Evolutionary conservation across 768 basidiomycete genomes (phyloP).

Genomic region (Naematelia aurantialba): DNA sequence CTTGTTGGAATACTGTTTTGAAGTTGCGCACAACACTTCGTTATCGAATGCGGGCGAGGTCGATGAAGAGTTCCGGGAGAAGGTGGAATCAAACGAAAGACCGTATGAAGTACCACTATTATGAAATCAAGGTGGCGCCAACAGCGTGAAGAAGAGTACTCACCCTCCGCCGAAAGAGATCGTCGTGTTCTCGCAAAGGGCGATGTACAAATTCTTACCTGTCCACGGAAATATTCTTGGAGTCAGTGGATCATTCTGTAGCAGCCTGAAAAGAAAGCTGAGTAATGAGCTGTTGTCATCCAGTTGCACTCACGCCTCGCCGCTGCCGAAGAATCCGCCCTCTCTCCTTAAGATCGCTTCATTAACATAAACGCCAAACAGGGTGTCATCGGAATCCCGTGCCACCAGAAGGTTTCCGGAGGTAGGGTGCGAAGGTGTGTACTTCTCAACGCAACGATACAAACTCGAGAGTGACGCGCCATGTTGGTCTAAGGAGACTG

Average conservation of each 20-base stretch:
- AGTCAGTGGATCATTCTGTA: conserved; percentile 10
- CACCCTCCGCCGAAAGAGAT: conserved; percentile 92
- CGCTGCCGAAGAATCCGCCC: conserved; percentile 77
- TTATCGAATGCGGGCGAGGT: conserved; percentile 83
- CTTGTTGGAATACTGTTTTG: conserved; percentile 54
- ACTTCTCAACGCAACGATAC: conserved; percentile 55
- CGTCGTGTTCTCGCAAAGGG: conserved; percentile 72
- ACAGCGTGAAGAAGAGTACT: conserved; percentile 48
- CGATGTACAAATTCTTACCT: conserved; percentile 83
- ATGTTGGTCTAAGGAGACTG: conserved; percentile 80
- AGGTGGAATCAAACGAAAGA: conserved; percentile 74
- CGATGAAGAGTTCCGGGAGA: conserved; percentile 79
- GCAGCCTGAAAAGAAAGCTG: conserved; percentile 35
- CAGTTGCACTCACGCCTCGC: conserved; percentile 64
- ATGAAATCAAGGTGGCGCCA: conserved; percentile 2
- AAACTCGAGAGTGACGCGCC: conserved; percentile 88
- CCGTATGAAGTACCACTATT: conserved; percentile 57
- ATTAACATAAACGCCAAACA: conserved; percentile 81
- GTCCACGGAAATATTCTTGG: conserved; percentile 55
- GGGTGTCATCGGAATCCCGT: conserved; percentile 60
- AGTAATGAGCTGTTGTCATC: conserved; percentile 1
- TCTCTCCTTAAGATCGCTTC: conserved; percentile 64
- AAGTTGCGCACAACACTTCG: conserved; percentile 63
- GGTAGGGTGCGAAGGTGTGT: conserved; percentile 23
- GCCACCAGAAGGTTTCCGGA: conserved; percentile 59